Percentiles rank a stretch among this genome's conserved stretches.
Conservation (phyloP, 768 basidiomycete species). For the Leccinum longicurvipes region DNA sequence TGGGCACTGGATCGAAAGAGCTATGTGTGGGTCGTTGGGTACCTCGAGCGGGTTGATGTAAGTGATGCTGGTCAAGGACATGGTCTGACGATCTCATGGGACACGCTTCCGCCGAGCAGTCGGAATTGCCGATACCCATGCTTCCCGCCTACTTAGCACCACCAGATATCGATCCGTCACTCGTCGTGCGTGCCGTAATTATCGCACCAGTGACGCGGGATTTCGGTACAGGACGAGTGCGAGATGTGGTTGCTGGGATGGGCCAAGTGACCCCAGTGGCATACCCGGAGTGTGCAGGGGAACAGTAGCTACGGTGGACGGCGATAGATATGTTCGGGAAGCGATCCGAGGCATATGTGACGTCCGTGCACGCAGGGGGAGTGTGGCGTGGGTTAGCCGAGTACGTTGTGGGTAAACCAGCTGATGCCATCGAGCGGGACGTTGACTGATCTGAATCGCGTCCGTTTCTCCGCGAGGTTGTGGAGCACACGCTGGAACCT, state of each 20-base stretch:
- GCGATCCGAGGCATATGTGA: slow-evolving; percentile 20
- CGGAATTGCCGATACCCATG: slow-evolving; percentile 38
- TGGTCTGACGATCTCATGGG: slow-evolving; percentile 12
- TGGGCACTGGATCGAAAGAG: slow-evolving; percentile 57
- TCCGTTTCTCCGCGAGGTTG: slow-evolving; percentile 22
- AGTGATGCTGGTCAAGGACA: slow-evolving; percentile 18
- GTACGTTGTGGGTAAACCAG: slow-evolving; percentile 23
- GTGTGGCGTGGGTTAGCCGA: slow-evolving; percentile 26
- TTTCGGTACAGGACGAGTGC: slow-evolving; percentile 36
- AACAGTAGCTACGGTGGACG: neutral
- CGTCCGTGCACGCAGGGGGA: slow-evolving; percentile 17
- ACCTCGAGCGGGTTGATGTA: slow-evolving; percentile 51
- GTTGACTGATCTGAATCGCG: slow-evolving; percentile 14
- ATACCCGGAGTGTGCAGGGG: slow-evolving; percentile 20
- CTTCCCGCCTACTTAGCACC: slow-evolving; percentile 40
- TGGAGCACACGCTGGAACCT: slow-evolving; percentile 30
- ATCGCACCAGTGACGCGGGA: slow-evolving; percentile 43
- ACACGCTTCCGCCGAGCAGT: slow-evolving; percentile 27
- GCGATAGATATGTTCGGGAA: slow-evolving; percentile 10
- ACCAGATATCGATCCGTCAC: slow-evolving; percentile 39
- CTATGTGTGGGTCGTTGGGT: slow-evolving; percentile 53
- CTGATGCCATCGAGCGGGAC: slow-evolving; percentile 3
- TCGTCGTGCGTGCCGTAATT: slow-evolving; percentile 55
- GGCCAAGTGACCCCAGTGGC: slow-evolving; percentile 15
- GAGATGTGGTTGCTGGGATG: slow-evolving; percentile 21